These are phyloP conservation scores for Kwoniella shandongensis DNA, from an alignment of 768 basidiomycete genomes.

Conservation along the genomic window DNA sequence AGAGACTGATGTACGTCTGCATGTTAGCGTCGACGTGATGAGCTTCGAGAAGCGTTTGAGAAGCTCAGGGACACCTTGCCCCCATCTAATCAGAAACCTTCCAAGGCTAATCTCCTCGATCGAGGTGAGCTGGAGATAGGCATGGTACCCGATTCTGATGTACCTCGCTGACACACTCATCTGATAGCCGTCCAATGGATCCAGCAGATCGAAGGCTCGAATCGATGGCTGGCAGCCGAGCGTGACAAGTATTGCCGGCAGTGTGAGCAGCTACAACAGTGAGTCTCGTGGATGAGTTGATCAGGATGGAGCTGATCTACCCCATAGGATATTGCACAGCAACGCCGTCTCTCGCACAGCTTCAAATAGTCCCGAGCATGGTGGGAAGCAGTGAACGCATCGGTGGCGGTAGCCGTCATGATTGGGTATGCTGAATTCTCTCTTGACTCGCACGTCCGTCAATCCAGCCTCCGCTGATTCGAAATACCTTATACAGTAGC, in stretches of 20 bases:
- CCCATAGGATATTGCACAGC: constrained; percentile 10
- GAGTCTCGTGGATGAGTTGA: background rate
- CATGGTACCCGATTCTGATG: background rate
- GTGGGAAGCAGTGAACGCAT: no score
- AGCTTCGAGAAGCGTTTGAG: constrained; percentile 87
- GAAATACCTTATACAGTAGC: no score
- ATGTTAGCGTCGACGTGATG: constrained; percentile 76
- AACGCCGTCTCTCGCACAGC: constrained; percentile 8
- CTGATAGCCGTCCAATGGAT: constrained; percentile 76
- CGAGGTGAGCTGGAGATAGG: constrained; percentile 69
- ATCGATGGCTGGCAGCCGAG: constrained; percentile 27
- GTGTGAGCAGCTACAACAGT: constrained; percentile 27
- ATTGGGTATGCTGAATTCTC: no score
- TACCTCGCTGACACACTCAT: background rate
- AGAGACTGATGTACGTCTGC: constrained; percentile 1
- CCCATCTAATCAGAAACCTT: constrained; percentile 84
- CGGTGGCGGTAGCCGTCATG: no score
- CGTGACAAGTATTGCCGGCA: constrained; percentile 14
- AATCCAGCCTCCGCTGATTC: no score
- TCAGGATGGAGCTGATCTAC: background rate
- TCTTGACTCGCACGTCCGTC: no score
- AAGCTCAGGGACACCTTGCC: constrained; percentile 88
- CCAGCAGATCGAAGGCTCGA: constrained; percentile 67
- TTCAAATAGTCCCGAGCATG: constrained; percentile 14
- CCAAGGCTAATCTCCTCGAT: constrained; percentile 86